Conservation (phyloP, 345 rosid genomes). For the Hibiscus trionum region DNA sequence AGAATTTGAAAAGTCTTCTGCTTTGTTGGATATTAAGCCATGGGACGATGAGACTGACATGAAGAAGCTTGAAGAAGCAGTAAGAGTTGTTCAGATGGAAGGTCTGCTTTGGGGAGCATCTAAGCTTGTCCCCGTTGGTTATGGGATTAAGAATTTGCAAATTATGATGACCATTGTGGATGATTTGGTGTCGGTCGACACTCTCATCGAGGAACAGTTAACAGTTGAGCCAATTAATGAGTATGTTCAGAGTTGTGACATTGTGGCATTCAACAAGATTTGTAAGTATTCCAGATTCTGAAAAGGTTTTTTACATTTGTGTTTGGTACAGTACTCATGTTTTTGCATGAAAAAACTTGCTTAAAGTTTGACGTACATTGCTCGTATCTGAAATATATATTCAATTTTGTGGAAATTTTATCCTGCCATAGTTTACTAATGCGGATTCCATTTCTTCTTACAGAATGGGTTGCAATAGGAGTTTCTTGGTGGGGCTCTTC, state of each 20-base stretch:
- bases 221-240: constrained; percentile 68
- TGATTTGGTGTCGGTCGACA: constrained; percentile 72
- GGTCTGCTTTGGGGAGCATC: constrained; percentile 83
- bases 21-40: constrained; percentile 66
- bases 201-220: constrained; percentile 54
- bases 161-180: constrained; percentile 80
- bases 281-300: constrained; percentile 29
- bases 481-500: no score
- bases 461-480: no score
- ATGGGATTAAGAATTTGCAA: constrained; percentile 79
- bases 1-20: constrained; percentile 66
- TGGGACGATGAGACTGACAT: constrained; percentile 95
- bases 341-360: no score
- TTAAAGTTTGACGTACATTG: no score
- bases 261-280: constrained; percentile 85
- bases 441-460: no score
- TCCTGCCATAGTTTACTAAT: no score
- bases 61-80: constrained; percentile 79
- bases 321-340: no score
- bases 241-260: constrained; percentile 74
- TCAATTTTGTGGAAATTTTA: no score
- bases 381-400: no score
- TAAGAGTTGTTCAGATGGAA: constrained; percentile 54
- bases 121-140: constrained; percentile 70
- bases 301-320: no score